These are phyloP conservation scores for Debaryomyces hansenii DNA, from an alignment of 805 yeast species.

Conservation along the genomic window DNA sequence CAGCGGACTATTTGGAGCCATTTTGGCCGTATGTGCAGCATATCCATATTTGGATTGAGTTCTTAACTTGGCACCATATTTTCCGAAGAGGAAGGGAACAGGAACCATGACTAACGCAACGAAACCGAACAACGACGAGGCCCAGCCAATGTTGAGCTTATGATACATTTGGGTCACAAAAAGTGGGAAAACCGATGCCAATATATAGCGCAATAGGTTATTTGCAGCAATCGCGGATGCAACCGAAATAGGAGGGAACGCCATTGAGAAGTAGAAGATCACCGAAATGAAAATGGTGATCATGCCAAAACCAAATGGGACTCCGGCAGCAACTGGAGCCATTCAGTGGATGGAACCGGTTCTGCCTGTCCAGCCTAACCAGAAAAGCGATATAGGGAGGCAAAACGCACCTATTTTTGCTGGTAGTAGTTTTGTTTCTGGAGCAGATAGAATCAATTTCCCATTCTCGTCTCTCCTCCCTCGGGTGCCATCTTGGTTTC, in stretches of 20 bases:
- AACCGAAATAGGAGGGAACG: conserved; percentile 69
- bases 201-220: conserved; percentile 69
- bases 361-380: conserved; percentile 71
- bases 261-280: conserved; percentile 54
- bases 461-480: conserved; percentile 58
- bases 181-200: conserved; percentile 78
- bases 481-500: conserved; percentile 60
- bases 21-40: conserved; percentile 30
- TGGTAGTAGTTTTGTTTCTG: conserved; percentile 59
- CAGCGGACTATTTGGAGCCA: too few relatives aligned
- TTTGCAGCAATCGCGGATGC: conserved; percentile 84
- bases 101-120: conserved; percentile 65
- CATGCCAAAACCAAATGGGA: conserved; percentile 75
- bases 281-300: conserved; percentile 70
- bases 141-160: conserved; percentile 52
- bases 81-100: conserved; percentile 68
- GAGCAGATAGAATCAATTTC: conserved; percentile 53
- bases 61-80: conserved; percentile 45
- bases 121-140: conserved; percentile 50
- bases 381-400: conserved; percentile 21
- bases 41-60: conserved; percentile 62
- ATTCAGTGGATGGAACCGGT: conserved; percentile 73
- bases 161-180: conserved; percentile 51
- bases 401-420: conserved; percentile 68
- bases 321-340: conserved; percentile 73